Conservation (phyloP, 306 rosid species). For the Rubus parviflorus region DNA sequence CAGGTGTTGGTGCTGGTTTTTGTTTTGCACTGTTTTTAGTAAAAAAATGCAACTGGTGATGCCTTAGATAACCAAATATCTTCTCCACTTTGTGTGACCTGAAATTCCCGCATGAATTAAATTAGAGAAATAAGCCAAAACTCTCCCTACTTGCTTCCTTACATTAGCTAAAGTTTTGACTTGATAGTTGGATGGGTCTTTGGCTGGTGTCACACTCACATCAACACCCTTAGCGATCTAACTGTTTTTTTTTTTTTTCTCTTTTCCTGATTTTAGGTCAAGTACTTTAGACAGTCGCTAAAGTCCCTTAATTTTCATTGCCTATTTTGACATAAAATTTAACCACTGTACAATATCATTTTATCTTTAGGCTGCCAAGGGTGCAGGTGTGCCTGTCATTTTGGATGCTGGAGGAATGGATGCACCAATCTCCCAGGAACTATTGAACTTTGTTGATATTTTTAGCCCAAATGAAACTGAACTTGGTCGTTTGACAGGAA, state of each 20-base stretch:
- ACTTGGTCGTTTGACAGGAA: conserved; percentile 71
- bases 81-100: not conserved
- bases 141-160: not conserved
- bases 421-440: conserved; percentile 66
- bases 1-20: not conserved
- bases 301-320: not conserved
- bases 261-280: not conserved
- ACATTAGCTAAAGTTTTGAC: not conserved
- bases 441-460: conserved; percentile 64
- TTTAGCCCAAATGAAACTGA: conserved; percentile 91
- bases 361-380: conserved; percentile 70
- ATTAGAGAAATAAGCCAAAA: not conserved
- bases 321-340: not conserved
- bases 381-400: conserved; percentile 71
- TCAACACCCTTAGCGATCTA: not conserved
- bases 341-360: conserved; percentile 8
- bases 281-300: not conserved
- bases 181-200: not conserved
- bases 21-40: not conserved
- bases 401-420: conserved; percentile 90
- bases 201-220: not conserved
- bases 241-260: not conserved
- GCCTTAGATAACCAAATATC: not conserved
- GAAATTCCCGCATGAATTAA: not conserved
- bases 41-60: not conserved